Conservation (phyloP, 83 land plant species). For the Picea abies region DNA sequence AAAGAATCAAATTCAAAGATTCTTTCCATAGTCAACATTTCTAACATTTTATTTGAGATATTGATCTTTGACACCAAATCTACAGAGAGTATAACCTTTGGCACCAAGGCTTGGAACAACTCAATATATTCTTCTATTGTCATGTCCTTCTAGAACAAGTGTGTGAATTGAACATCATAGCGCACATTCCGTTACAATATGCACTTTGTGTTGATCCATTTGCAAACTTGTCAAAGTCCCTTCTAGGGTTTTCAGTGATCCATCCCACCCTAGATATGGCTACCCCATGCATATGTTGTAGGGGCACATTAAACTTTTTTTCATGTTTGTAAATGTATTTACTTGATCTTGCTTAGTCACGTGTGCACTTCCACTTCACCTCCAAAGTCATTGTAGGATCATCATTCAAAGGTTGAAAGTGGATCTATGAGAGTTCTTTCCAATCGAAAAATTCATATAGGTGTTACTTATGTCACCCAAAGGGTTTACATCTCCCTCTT, state of each 20-base stretch:
- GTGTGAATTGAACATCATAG: neutral
- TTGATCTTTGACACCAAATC: neutral
- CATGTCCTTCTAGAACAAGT: neutral
- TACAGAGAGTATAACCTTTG: neutral
- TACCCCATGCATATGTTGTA: neutral
- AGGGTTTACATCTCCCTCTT: too few species aligned
- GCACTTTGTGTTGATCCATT: neutral
- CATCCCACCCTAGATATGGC: neutral
- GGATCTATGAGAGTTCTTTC: too few species aligned
- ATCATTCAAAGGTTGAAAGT: too few species aligned
- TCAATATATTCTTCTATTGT: neutral
- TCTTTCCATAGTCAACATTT: too few species aligned
- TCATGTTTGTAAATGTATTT: neutral
- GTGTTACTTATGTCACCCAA: too few species aligned
- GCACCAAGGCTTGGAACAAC: neutral
- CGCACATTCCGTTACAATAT: neutral
- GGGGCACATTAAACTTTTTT: neutral
- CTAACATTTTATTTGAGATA: too few species aligned
- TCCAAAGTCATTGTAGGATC: too few species aligned
- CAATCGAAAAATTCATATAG: too few species aligned
- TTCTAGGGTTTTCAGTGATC: neutral
- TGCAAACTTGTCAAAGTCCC: neutral
- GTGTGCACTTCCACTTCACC: too few species aligned
- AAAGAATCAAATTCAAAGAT: too few species aligned
- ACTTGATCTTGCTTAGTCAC: too few species aligned